These are phyloP conservation scores for Heterobasidion parviporum DNA, from an alignment of 1,284 basidiomycete genomes.

Conservation along the genomic window DNA sequence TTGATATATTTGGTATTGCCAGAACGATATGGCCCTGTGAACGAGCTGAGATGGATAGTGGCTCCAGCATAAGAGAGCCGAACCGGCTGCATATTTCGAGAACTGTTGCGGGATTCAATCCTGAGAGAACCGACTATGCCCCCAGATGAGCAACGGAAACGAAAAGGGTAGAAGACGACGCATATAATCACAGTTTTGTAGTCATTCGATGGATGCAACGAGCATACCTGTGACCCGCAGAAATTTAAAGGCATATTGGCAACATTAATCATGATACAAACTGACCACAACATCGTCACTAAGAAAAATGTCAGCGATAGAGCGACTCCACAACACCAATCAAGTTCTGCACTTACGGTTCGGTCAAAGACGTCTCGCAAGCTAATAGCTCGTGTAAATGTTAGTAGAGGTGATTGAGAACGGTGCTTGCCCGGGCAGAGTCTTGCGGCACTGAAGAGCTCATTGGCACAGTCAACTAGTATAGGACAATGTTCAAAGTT, in stretches of 20 bases:
- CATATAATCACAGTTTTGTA: constrained; percentile 63
- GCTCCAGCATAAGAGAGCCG: constrained; percentile 10
- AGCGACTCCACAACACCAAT: constrained; percentile 2
- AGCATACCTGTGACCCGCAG: constrained; percentile 47
- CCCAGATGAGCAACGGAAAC: too few relatives aligned
- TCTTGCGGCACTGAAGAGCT: constrained; percentile 66
- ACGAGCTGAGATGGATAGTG: neutral
- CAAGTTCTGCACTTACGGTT: constrained; percentile 47
- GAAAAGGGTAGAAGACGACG: constrained; percentile 1
- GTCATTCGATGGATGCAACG: constrained; percentile 74
- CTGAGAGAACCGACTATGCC: constrained; percentile 72
- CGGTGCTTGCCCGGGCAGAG: constrained; percentile 57
- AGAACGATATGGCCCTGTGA: constrained; percentile 71
- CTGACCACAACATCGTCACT: constrained; percentile 79
- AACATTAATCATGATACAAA: constrained; percentile 1
- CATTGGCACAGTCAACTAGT: constrained; percentile 76
- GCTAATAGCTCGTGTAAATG: constrained; percentile 28
- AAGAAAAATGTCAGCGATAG: neutral
- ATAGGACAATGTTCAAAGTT: neutral
- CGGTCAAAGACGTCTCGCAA: constrained; percentile 70
- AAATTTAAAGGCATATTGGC: neutral
- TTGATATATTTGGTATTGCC: constrained; percentile 83
- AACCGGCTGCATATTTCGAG: constrained; percentile 75
- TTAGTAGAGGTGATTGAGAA: too few relatives aligned
- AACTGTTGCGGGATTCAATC: constrained; percentile 62